A percentile compares a stretch with the other conserved stretches of the same genome.
These are phyloP conservation scores for Erodium texanum DNA, from an alignment of 441 rosid species.

Conservation along the genomic window DNA sequence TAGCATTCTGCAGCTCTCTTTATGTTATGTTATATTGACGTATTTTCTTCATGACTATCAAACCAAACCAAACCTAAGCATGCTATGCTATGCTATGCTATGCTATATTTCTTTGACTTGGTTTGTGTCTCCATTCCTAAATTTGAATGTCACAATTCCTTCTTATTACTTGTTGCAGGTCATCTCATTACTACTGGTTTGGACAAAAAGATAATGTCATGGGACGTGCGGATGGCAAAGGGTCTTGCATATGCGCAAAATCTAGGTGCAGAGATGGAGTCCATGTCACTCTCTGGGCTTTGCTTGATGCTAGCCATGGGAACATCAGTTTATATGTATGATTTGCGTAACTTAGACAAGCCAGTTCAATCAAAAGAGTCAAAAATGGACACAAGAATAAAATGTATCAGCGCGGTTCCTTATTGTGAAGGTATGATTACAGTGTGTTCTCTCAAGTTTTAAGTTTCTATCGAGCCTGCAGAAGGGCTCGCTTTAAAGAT, in stretches of 20 bases:
- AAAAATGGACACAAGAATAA: slow-evolving; percentile 40
- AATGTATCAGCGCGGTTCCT: slow-evolving; percentile 53
- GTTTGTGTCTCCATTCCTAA: not conserved
- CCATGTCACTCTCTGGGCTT: slow-evolving; percentile 57
- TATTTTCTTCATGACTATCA: not conserved
- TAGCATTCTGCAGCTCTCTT: not conserved
- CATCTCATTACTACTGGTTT: slow-evolving; percentile 54
- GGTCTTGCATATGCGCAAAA: slow-evolving; percentile 23
- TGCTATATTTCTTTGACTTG: slow-evolving; percentile 1
- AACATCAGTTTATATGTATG: slow-evolving; percentile 46
- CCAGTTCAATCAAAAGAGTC: slow-evolving; percentile 42
- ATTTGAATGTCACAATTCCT: not conserved
- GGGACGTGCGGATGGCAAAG: slow-evolving; percentile 49
- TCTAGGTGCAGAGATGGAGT: slow-evolving; percentile 43
- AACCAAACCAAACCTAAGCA: not conserved
- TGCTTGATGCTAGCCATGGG: slow-evolving; percentile 56
- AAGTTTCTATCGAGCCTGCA: slow-evolving; percentile 5
- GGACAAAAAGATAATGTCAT: slow-evolving; percentile 54
- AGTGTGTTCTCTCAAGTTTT: not conserved
- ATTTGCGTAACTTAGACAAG: slow-evolving; percentile 53
- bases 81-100: not conserved
- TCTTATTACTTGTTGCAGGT: slow-evolving; percentile 32
- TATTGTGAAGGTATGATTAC: slow-evolving; percentile 46
- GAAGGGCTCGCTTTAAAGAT: slow-evolving; percentile 8
- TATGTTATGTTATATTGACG: not conserved